Evolutionary conservation across 768 basidiomycete genomes (phyloP), one percentile per base, ranked within the genome.

Genomic region (Rhizopogon vulgaris): DNA sequence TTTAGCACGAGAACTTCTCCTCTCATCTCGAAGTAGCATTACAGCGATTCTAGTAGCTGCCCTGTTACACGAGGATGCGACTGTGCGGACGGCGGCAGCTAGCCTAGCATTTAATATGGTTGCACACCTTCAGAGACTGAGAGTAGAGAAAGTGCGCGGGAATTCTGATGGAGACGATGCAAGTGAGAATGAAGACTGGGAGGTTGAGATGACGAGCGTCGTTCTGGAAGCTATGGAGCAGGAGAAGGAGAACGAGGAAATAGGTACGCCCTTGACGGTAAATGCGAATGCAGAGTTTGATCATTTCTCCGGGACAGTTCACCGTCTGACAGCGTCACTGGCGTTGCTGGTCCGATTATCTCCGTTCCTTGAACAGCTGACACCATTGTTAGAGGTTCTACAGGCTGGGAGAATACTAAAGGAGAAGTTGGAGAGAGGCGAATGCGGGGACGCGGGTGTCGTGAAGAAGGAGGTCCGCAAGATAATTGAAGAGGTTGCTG

Each of bases 201-300:
- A 91, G 61, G 73, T 88, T 0, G 94, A 96, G 71, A 68, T 95
- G 30, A 73, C 84, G 2, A 89, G 85, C 60, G 94, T 89, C 1
- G 62, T 96, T n/a, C 64, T 94, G 0, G 90, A 92, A 65, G 89
- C 87, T 15, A 60, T 95, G 17, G 76, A 75, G 47, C 77, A 78
- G 56, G 92, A 95, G 70, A 77, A 71, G 56, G 69, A 72, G 49
- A 88, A 75, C 57, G 88, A 90, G 65, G 94, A 94, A 62, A 83
- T 90, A 59, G 84, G 92, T 88, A 51, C 69, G 90, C 66, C 32
- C 49, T 24, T 41, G 41, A n/a, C 38, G 54, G 3, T 22, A 15
- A 52, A 41, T 34, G 24, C 57, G 37, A n/a, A 32, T 37, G 41
- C 46, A 14, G 4, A 6, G 38, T 28, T 56, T 51, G 28, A 27